Conservation (phyloP, 2,329 filamentous ascomycete species). For the Periconia macrospinosa region DNA sequence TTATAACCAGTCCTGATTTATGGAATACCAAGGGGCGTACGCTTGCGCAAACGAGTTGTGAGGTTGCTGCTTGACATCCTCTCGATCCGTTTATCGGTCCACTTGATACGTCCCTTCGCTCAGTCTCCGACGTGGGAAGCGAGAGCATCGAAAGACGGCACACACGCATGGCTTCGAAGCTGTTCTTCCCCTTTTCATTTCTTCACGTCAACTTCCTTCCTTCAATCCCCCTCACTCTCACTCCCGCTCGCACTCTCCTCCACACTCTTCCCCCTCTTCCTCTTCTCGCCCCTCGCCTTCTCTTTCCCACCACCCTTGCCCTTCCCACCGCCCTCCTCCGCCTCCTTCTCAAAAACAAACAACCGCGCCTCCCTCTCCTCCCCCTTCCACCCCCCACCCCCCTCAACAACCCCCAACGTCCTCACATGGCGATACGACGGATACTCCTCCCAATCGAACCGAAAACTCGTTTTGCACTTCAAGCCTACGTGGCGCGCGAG, state of each 20-base stretch:
- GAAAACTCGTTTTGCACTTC: slow-evolving; percentile 69
- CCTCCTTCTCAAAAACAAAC: slow-evolving; percentile 49
- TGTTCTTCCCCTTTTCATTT: no score
- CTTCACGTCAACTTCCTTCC: not conserved
- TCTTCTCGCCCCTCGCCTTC: slow-evolving; percentile 14
- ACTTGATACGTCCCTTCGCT: no score
- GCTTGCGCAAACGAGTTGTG: no score
- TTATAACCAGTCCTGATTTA: no score
- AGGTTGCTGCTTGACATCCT: no score
- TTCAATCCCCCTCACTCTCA: not conserved
- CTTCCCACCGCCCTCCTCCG: slow-evolving; percentile 22
- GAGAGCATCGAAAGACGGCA: not conserved
- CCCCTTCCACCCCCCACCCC: slow-evolving; percentile 52
- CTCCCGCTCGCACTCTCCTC: slow-evolving; percentile 16
- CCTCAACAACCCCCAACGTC: slow-evolving; percentile 63
- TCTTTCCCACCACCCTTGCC: slow-evolving; percentile 12
- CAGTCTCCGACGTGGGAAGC: no score
- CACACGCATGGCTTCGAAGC: no score
- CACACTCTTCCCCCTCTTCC: slow-evolving; percentile 17
- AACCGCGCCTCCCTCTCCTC: slow-evolving; percentile 51
- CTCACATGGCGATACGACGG: slow-evolving; percentile 74
- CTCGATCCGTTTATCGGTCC: no score
- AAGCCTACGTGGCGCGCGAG: slow-evolving; percentile 77
- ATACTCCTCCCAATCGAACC: slow-evolving; percentile 68
- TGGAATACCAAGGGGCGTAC: no score